phyloP scores from a whole-genome alignment of 2,329 filamentous ascomycete genomes.

The Coleophoma cylindrospora region DNA sequence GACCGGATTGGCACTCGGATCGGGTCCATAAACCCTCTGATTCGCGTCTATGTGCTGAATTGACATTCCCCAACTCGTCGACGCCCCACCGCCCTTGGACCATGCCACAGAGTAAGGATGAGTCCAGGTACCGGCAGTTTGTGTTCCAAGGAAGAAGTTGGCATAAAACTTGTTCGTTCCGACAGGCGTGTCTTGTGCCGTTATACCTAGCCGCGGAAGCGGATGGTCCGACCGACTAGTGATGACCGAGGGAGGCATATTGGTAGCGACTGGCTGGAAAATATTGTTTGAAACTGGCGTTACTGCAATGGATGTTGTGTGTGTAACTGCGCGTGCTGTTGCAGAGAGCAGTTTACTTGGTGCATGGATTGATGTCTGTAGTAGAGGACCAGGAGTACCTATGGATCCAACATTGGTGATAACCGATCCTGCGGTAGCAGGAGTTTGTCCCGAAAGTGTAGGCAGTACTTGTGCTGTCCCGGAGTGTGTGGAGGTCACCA shows the following conservation, averaged over 20 bases:
- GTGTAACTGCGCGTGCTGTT: slow-evolving; percentile 2
- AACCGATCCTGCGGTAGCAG: slow-evolving; percentile 29
- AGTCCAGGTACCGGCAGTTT: slow-evolving; percentile 65
- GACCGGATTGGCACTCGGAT: slow-evolving; percentile 49
- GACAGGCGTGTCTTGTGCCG: slow-evolving; percentile 38
- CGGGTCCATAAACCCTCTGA: slow-evolving; percentile 63
- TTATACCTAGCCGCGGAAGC: slow-evolving; percentile 46
- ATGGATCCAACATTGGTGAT: slow-evolving; percentile 26
- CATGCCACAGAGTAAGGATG: slow-evolving; percentile 71
- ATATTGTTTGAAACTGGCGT: slow-evolving; percentile 35
- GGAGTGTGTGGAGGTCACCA: slow-evolving; percentile 25
- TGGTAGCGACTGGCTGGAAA: slow-evolving; percentile 52
- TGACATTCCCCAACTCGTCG: slow-evolving; percentile 70
- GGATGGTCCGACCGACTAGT: slow-evolving; percentile 49
- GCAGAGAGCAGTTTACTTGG: slow-evolving; percentile 7
- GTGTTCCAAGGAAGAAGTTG: slow-evolving; percentile 73
- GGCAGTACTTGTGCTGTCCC: slow-evolving; percentile 31
- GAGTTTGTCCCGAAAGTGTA: slow-evolving; percentile 18
- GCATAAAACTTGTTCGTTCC: slow-evolving; percentile 78
- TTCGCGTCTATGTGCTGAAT: slow-evolving; percentile 67
- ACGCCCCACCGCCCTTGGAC: slow-evolving; percentile 56
- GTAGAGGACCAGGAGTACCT: slow-evolving; percentile 12
- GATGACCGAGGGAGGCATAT: slow-evolving; percentile 44
- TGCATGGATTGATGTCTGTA: slow-evolving; percentile 15
- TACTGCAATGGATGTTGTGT: not conserved